These are phyloP conservation scores for Cyberlindnera lachancei DNA, from an alignment of 805 yeast genomes.

Conservation along the genomic window DNA sequence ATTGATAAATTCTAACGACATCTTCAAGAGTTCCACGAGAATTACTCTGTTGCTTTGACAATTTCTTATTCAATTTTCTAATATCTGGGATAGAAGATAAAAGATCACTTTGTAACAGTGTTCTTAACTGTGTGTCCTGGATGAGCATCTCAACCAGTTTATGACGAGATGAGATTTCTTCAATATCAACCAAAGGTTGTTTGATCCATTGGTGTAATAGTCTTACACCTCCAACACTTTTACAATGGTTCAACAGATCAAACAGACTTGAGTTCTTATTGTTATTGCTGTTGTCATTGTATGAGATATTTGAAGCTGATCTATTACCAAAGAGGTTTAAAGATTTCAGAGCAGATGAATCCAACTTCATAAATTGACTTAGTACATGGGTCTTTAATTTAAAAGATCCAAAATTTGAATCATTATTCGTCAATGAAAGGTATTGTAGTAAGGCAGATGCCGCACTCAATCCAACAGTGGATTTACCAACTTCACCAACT, in stretches of 20 bases:
- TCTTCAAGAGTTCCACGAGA: conserved; percentile 76
- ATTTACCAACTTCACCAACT: conserved; percentile 45
- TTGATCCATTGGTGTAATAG: conserved; percentile 90
- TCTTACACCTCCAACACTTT: conserved; percentile 83
- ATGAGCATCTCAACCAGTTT: conserved; percentile 64
- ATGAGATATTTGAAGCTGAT: too few species aligned
- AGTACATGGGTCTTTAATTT: conserved; percentile 61
- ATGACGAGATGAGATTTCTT: conserved; percentile 61
- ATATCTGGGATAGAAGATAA: conserved; percentile 77
- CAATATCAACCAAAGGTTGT: conserved; percentile 75
- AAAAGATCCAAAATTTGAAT: conserved; percentile 46
- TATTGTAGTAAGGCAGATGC: conserved; percentile 65
- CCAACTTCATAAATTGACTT: conserved; percentile 81
- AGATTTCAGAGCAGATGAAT: conserved; percentile 83
- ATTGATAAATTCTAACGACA: conserved; percentile 81
- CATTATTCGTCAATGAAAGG: conserved; percentile 54
- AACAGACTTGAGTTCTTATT: conserved; percentile 52
- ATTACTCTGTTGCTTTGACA: conserved; percentile 35
- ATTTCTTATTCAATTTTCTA: conserved; percentile 63
- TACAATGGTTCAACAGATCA: conserved; percentile 83
- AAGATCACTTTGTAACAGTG: conserved; percentile 57
- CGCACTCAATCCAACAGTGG: conserved; percentile 48
- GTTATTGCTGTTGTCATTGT: conserved; percentile 12
- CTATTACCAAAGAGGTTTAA: too few species aligned
- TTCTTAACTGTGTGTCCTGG: conserved; percentile 61